Conservation (phyloP, 331 rosid species). For the Malus hybrid region DNA sequence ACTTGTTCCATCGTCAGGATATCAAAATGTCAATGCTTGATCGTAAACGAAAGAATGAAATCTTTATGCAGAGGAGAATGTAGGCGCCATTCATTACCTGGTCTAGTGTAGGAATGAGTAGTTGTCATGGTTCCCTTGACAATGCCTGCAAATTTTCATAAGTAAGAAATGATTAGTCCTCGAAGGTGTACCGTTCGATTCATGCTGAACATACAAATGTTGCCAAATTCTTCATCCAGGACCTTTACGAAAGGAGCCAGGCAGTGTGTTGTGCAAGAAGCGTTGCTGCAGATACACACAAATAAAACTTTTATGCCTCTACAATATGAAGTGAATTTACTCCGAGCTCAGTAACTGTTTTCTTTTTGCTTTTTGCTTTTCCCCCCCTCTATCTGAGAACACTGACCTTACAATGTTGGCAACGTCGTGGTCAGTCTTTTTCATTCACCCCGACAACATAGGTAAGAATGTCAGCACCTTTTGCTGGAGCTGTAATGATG, state of each 20-base stretch:
- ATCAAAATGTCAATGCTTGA: not conserved
- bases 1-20: not conserved
- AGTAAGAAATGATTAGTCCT: not conserved
- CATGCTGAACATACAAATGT: constrained; percentile 2
- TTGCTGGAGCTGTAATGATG: constrained; percentile 95
- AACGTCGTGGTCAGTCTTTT: constrained; percentile 56
- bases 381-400: not conserved
- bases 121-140: constrained; percentile 99
- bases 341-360: not conserved
- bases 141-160: constrained; percentile 52
- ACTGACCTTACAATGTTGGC: constrained; percentile 72
- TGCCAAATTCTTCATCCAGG: constrained; percentile 88
- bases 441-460: constrained; percentile 90
- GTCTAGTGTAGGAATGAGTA: constrained; percentile 95
- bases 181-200: not conserved
- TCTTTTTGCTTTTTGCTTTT: not conserved
- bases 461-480: constrained; percentile 97
- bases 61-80: not conserved
- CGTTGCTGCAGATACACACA: constrained; percentile 52
- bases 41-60: not conserved
- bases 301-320: not conserved
- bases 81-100: constrained; percentile 38
- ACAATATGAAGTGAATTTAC: not conserved
- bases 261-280: constrained; percentile 96
- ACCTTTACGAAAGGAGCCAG: constrained; percentile 94